Percentiles rank a stretch among this genome's conserved stretches.
Conservation (phyloP, 2,329 filamentous ascomycete species). For the Exophiala aquamarina region DNA sequence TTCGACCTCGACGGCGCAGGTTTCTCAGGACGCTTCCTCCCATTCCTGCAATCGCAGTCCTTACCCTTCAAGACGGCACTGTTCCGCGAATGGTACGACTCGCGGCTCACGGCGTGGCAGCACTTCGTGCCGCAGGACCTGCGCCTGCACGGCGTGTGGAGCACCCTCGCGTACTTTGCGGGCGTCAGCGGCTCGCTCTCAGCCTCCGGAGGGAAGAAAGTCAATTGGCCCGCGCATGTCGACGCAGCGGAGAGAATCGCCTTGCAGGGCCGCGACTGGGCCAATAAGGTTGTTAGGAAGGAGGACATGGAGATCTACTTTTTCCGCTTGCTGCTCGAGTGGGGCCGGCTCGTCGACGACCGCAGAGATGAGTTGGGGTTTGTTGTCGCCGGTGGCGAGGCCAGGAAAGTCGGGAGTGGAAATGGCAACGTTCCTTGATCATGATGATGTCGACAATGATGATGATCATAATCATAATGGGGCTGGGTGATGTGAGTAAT, state of each 20-base stretch:
- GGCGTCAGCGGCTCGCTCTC: conserved; percentile 51
- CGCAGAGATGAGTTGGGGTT: conserved; percentile 49
- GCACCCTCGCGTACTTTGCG: conserved; percentile 71
- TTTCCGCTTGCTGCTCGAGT: conserved; percentile 75
- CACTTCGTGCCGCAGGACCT: conserved; percentile 79
- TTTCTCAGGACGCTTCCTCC: conserved; percentile 65
- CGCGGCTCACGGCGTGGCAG: conserved; percentile 71
- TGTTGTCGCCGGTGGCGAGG: not conserved
- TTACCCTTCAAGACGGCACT: conserved; percentile 70
- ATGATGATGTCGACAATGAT: no score
- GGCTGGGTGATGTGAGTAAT: no score
- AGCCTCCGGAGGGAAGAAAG: conserved; percentile 45
- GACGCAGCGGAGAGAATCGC: conserved; percentile 66
- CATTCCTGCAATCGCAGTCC: conserved; percentile 64
- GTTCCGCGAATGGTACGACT: conserved; percentile 78
- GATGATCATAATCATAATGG: no score
- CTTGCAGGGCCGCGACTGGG: conserved; percentile 65
- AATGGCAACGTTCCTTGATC: no score
- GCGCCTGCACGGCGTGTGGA: conserved; percentile 71
- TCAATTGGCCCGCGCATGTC: conserved; percentile 50
- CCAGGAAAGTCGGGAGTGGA: no score
- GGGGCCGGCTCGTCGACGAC: conserved; percentile 69
- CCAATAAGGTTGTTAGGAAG: conserved; percentile 59
- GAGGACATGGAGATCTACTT: conserved; percentile 81
- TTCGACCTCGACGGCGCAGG: conserved; percentile 69